Base-by-base conservation (phyloP, 1,284 basidiomycete species). In the Cryptococcus sp. region DNA sequence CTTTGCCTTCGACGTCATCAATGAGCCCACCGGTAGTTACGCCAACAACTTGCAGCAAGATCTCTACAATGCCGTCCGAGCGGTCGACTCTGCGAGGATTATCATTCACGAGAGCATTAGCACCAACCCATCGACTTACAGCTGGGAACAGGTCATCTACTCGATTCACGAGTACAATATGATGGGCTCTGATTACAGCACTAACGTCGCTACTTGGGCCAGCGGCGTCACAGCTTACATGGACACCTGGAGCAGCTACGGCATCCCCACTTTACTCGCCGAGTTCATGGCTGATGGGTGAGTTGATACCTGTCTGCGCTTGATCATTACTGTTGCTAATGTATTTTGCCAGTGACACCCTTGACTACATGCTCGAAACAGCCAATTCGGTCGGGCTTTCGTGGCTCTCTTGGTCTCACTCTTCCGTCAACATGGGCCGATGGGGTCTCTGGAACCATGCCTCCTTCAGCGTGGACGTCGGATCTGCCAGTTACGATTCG, bases 121-220 rank as follows among this genome's bases (percentile, higher is more conserved):
- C 22, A 63, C 65, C 55, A 53, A 69, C 52, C 71, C 69, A 23
- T 50, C 61, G 17, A 54, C 60, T n/a, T 67, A 66, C 56, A 64
- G 68, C 53, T 73, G 71, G 71, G 70, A 66, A 58, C 68, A 73
- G 60, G 68, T 73, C 64, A 60, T 69, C 45, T 73, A 73, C 68
- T 68, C 66, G 22, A 61, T 68, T 54, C 71, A 73, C 67, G 71
- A 73, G 55, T 69, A 69, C 63, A 50, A 61, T 52, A 69, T 69
- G 67, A 69, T 69, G 67, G 63, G 63, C 16, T 54, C 47, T 39
- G 64, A 68, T 57, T 50, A 54, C 40, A 23, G 40, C 20, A 53
- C 52, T 42, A 69, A 69, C 60, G 48, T 55, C 38, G 54, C 57
- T 22, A 55, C 62, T 40, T 70, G 55, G 55, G 48, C 54, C 38